Conservation (phyloP, 2,329 filamentous ascomycete genomes). For the Cryoendolithus antarcticus region DNA sequence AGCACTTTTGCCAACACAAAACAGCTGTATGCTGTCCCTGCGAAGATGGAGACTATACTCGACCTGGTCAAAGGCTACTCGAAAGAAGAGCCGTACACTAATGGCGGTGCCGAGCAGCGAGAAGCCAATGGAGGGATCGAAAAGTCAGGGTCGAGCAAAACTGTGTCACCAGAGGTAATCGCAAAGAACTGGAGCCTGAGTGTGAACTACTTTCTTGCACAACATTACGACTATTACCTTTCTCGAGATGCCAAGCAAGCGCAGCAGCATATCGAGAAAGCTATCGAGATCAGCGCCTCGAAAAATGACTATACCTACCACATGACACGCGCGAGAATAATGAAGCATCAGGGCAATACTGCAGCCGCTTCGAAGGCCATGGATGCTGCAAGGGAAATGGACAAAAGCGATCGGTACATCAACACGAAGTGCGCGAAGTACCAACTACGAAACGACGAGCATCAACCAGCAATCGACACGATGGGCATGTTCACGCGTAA, state of each 20-base stretch:
- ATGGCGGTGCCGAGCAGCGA: slow-evolving; percentile 14
- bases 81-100: slow-evolving; percentile 20
- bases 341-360: slow-evolving; percentile 76
- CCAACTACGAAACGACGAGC: slow-evolving; percentile 83
- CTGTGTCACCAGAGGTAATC: slow-evolving; percentile 36
- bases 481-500: slow-evolving; percentile 91
- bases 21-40: slow-evolving; percentile 66
- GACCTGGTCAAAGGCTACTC: slow-evolving; percentile 69
- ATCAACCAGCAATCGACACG: slow-evolving; percentile 71
- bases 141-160: slow-evolving; percentile 30
- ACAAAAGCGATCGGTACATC: slow-evolving; percentile 88
- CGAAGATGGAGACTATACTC: slow-evolving; percentile 67
- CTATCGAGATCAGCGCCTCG: slow-evolving; percentile 64
- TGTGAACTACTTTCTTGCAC: slow-evolving; percentile 83
- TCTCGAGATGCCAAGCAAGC: slow-evolving; percentile 78
- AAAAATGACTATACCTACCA: slow-evolving; percentile 85
- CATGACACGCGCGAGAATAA: slow-evolving; percentile 90
- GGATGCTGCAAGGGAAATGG: slow-evolving; percentile 73
- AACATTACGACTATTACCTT: slow-evolving; percentile 89
- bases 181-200: slow-evolving; percentile 56
- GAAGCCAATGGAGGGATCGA: slow-evolving; percentile 21
- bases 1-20: slow-evolving; percentile 97
- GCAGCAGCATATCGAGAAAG: slow-evolving; percentile 67
- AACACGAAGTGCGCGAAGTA: slow-evolving; percentile 98
- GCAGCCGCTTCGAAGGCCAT: slow-evolving; percentile 73